Base-by-base conservation (phyloP, 768 basidiomycete species). In the Sistotremastrum niveocremeum region DNA sequence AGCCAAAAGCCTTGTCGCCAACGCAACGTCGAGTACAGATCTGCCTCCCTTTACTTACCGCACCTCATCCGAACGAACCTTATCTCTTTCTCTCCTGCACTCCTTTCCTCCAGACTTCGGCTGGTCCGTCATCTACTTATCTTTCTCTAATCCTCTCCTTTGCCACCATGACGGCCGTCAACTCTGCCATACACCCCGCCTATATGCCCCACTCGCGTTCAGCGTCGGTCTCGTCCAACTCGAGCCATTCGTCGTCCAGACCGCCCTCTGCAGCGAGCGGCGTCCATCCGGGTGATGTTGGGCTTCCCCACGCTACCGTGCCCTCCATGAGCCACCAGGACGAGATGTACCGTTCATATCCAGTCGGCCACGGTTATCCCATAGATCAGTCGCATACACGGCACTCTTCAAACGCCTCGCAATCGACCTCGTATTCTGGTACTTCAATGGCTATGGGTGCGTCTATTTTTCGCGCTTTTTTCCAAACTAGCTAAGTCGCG, bases 251-350 rank as follows among this genome's bases (percentile, higher is more conserved):
- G 2, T 76, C 79, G 53, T 83, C 84, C 41, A 76, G 84, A 28
- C 82, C 84, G 36, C 83, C 83, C 53, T 87, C 84, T 42, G 79
- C 84, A 53, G 82, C 83, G 60, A 80, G 82, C 53, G 56, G 65
- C 55, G 54, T 78, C 49, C 63, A 69, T 2, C 20, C 20, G 20
- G 20, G 44, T 45, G 10, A 4, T 30, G 38, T 38, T 20, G 6
- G 33, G 51, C 71, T 76, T 53, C 70, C 76, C 62, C 70, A 73
- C 52, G 57, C 68, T 37, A 63, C 60, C 34, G 62, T 79, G 53
- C 68, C 70, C 46, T 37, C 47, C 38, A 42, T 48, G 43, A 67
- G 72, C 46, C 67, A 73, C 44, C 56, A 67, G 51, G 82, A 85
- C 54, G 84, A 86, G 66, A 66, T 82, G 46, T 86, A 85, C 63